Evolutionary conservation across 306 rosid species (phyloP).

Genomic region (Bauhinia variegata): DNA sequence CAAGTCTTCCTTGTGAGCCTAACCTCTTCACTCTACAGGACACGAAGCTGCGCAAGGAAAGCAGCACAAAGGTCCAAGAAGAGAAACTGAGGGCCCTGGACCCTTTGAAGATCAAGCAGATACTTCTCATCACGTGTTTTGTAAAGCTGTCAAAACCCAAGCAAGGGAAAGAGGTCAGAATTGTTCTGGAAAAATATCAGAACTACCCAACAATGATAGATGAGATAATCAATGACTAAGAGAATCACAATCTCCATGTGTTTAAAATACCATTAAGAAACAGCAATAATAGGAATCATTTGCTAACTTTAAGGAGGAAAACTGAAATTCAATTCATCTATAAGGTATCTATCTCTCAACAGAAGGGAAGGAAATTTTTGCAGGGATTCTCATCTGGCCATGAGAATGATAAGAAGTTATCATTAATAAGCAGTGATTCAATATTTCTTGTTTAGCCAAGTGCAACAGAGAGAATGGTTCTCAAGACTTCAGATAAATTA

Average conservation of each 20-base stretch:
- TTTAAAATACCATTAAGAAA: neutral
- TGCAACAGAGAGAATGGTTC: slow-evolving; percentile 18
- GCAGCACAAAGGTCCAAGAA: slow-evolving; percentile 96
- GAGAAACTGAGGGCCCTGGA: slow-evolving; percentile 91
- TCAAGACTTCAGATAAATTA: slow-evolving; percentile 36
- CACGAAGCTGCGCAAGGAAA: slow-evolving; percentile 82
- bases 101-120: slow-evolving; percentile 89
- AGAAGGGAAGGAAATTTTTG: no score
- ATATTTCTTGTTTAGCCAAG: slow-evolving; percentile 25
- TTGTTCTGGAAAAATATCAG: neutral
- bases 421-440: neutral
- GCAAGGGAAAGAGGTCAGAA: slow-evolving; percentile 1
- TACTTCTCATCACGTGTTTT: slow-evolving; percentile 89
- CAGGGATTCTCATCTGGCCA: no score
- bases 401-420: slow-evolving; percentile 16
- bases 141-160: slow-evolving; percentile 66
- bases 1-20: slow-evolving; percentile 32
- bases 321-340: neutral
- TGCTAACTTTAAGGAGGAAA: slow-evolving; percentile 3
- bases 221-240: neutral
- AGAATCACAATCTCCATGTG: slow-evolving; percentile 15
- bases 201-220: slow-evolving; percentile 1
- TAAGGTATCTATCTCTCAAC: neutral
- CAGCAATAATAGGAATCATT: slow-evolving; percentile 9
- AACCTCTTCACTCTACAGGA: slow-evolving; percentile 47